phyloP scores from a whole-genome alignment of 139 green algal species.

The Asterochloris erici region DNA sequence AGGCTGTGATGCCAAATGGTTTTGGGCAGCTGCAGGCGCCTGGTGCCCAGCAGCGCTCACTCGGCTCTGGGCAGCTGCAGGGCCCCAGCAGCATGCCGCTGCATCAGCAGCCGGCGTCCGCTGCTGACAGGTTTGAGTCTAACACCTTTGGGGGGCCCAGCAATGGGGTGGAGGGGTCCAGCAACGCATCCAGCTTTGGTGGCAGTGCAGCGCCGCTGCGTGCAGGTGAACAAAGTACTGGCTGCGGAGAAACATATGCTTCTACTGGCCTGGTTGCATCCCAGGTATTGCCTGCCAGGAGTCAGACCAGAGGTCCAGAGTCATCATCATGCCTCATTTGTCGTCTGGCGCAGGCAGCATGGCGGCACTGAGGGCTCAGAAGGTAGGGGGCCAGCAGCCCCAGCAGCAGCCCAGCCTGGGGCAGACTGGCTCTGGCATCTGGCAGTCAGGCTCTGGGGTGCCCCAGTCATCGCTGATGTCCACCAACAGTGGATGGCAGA shows the following conservation, averaged over 20 bases:
- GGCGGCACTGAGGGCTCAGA: neutral
- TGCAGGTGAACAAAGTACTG: neutral
- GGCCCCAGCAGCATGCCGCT: too few relatives aligned
- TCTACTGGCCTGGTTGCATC: neutral
- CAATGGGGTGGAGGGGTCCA: neutral
- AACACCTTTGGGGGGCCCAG: neutral
- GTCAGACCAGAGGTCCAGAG: neutral
- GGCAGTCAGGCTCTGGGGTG: slow-evolving; percentile 3
- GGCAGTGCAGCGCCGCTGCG: neutral
- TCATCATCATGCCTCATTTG: neutral
- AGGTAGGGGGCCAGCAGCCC: slow-evolving; percentile 2
- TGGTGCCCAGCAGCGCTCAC: neutral
- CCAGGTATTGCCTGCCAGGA: neutral
- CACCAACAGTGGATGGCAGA: neutral
- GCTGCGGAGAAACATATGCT: neutral
- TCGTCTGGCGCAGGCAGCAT: neutral
- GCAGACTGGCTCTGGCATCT: neutral
- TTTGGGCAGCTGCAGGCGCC: too few relatives aligned
- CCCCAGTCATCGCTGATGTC: neutral
- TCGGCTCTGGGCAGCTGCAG: neutral
- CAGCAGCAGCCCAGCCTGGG: neutral
- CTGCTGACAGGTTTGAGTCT: neutral
- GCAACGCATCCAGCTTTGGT: neutral
- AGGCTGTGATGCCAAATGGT: too few relatives aligned
- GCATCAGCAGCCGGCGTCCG: neutral